Evolutionary conservation across 345 rosid species (phyloP).

Genomic region (Brassica nigra): DNA sequence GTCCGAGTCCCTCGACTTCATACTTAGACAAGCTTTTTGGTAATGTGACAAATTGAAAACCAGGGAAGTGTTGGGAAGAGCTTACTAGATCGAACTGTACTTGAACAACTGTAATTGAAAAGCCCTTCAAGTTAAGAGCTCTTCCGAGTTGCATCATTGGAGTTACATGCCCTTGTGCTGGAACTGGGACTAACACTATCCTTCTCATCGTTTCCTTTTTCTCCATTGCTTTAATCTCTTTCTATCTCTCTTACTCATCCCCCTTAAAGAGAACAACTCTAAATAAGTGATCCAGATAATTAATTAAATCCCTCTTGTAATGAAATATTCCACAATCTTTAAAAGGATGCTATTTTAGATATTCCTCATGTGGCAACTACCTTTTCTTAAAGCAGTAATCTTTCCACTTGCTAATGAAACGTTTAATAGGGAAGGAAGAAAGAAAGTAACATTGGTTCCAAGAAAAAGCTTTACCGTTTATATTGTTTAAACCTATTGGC

Average conservation of each 20-base stretch:
- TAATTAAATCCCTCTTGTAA: background rate
- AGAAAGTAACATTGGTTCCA: background rate
- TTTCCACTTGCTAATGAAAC: background rate
- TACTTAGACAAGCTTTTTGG: background rate
- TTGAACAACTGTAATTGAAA: conserved; percentile 16
- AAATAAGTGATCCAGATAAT: background rate
- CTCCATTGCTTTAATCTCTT: background rate
- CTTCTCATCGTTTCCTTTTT: conserved; percentile 6
- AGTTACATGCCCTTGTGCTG: conserved; percentile 15
- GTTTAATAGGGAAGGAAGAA: background rate
- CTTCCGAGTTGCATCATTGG: conserved; percentile 19
- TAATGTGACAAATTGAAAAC: conserved; percentile 17
- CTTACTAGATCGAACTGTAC: conserved; percentile 14
- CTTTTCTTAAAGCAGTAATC: background rate
- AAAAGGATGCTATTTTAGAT: background rate
- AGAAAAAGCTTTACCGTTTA: background rate
- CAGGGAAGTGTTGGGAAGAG: background rate
- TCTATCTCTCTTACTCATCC: background rate
- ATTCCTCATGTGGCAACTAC: background rate
- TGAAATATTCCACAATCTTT: background rate
- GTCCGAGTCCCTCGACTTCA: background rate
- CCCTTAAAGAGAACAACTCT: background rate
- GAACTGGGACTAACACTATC: conserved; percentile 14
- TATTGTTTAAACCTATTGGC: background rate
- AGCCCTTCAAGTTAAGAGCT: conserved; percentile 6